These are phyloP conservation scores for Neofusicoccum sp. DNA, from an alignment of 2,329 filamentous ascomycete species.

Conservation along the genomic window DNA sequence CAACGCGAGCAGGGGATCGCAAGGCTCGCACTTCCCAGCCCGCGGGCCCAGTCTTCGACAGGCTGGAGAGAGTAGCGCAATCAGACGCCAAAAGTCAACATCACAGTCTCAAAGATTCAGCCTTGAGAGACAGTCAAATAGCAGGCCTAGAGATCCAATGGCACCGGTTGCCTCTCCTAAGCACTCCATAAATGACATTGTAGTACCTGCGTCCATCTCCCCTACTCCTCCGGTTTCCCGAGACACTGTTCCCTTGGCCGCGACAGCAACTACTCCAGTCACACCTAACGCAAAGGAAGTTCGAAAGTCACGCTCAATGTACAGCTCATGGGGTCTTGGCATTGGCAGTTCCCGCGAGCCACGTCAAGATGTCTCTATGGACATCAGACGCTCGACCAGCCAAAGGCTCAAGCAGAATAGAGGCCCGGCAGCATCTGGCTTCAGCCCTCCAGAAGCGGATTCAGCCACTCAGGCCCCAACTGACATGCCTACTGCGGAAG, in stretches of 20 bases:
- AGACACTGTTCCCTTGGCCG: constrained; percentile 24
- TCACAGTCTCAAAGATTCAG: constrained; percentile 19
- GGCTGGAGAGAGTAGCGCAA: not conserved
- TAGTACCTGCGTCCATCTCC: not conserved
- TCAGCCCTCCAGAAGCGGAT: not conserved
- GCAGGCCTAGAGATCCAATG: not conserved
- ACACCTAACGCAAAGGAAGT: not conserved
- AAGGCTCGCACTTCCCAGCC: constrained; percentile 39
- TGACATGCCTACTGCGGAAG: not conserved
- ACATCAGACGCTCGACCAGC: not conserved
- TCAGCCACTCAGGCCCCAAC: constrained; percentile 18
- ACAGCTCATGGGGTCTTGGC: constrained; percentile 13
- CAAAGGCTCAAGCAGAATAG: not conserved
- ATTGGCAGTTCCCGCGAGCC: not conserved
- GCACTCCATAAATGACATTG: constrained; percentile 17
- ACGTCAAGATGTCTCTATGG: not conserved
- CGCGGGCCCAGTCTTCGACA: constrained; percentile 30
- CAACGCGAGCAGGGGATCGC: constrained; percentile 34
- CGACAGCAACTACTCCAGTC: not conserved
- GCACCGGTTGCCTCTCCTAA: constrained; percentile 3
- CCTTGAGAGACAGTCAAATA: not conserved
- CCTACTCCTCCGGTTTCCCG: not conserved
- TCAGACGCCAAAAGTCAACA: not conserved
- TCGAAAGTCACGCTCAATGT: constrained; percentile 18
- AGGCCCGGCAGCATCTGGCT: not conserved